Percentiles rank a stretch among this genome's conserved stretches.
These are phyloP conservation scores for Paraleonurus japonicus DNA, from an alignment of 257 asterid genomes.

Conservation along the genomic window DNA sequence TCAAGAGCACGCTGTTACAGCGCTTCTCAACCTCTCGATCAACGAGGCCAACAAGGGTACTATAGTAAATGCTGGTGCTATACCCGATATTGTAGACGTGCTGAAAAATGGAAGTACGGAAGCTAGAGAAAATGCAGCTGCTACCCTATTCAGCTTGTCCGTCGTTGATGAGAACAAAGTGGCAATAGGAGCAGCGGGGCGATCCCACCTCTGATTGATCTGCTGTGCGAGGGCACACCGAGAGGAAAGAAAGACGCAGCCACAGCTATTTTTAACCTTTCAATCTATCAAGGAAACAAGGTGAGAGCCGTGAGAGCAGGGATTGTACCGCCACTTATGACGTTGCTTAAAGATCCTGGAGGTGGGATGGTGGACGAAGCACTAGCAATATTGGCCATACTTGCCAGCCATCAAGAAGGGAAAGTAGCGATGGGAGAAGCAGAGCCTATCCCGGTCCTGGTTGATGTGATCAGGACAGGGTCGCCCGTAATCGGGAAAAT, in stretches of 20 bases:
- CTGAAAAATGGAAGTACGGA: conserved; percentile 79
- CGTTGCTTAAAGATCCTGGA: conserved; percentile 74
- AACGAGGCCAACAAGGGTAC: conserved; percentile 81
- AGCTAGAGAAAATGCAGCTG: conserved; percentile 92
- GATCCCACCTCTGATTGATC: conserved; percentile 78
- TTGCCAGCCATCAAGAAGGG: conserved; percentile 91
- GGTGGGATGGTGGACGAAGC: conserved; percentile 98
- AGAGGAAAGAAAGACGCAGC: conserved; percentile 97
- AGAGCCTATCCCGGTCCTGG: conserved; percentile 61
- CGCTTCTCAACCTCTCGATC: conserved; percentile 90
- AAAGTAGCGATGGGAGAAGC: conserved; percentile 64
- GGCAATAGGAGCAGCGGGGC: conserved; percentile 96
- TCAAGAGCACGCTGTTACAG: conserved; percentile 91
- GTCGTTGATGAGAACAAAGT: conserved; percentile 90
- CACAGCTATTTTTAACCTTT: conserved; percentile 88
- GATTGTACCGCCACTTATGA: conserved; percentile 73
- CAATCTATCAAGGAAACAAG: conserved; percentile 86
- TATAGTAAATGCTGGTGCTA: conserved; percentile 85
- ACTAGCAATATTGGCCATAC: conserved; percentile 81
- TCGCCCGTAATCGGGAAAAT: conserved; percentile 90
- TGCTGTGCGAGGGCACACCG: conserved; percentile 80
- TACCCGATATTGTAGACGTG: conserved; percentile 80
- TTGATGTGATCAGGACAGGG: conserved; percentile 78
- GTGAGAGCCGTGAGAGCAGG: conserved; percentile 88
- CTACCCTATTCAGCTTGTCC: conserved; percentile 86